Base-by-base conservation (phyloP, 2,329 filamentous ascomycete genomes). In the Penicillium crustosum region DNA sequence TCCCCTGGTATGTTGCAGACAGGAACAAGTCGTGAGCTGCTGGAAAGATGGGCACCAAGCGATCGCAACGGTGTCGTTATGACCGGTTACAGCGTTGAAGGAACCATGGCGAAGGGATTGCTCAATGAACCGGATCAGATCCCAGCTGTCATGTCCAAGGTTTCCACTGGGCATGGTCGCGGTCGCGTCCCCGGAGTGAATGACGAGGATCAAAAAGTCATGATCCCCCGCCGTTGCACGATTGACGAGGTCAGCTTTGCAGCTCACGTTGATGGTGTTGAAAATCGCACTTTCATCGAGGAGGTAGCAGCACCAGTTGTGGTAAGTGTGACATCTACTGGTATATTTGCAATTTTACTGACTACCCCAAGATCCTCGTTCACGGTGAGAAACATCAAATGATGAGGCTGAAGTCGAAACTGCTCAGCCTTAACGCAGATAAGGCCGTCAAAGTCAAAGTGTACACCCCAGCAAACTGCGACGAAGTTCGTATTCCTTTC, bases 1-100 rank as follows among this genome's bases (percentile, higher is more conserved):
- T 95, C 90, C 67, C 94, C 94, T 0, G 94, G 94, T 86, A 97
- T 99, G 94, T 81, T 99, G 66, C 93, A 99, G 72, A 97, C 93
- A 57, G 94, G 94, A 50, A 93, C 96, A 19, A 96, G 92, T 68
- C 84, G 94, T 72, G 91, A 97, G 72, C 80, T 99, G 10, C 83
- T 99, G 5, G 94, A 99, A 78, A 81, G 93, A 67, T 99, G 94
- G 94, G 93, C 93, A 1, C 94, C 94, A 0, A 96, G 91, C 75
- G 89, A 94, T 62, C 93, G 94, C 74, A 99, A 99, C 70, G 94
- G 93, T n/a, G 91, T 99, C 43, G 90, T 99, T 67, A 96, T 99
- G 75, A 99, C 94, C 0, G 94, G 94, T 72, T 99, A 99, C 78
- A 97, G 92, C 60, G 93, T 99, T 8, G 94, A 99, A 76, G 94